These are phyloP conservation scores for Marasmius tenuissimus DNA, from an alignment of 1,284 basidiomycete genomes.

Conservation along the genomic window DNA sequence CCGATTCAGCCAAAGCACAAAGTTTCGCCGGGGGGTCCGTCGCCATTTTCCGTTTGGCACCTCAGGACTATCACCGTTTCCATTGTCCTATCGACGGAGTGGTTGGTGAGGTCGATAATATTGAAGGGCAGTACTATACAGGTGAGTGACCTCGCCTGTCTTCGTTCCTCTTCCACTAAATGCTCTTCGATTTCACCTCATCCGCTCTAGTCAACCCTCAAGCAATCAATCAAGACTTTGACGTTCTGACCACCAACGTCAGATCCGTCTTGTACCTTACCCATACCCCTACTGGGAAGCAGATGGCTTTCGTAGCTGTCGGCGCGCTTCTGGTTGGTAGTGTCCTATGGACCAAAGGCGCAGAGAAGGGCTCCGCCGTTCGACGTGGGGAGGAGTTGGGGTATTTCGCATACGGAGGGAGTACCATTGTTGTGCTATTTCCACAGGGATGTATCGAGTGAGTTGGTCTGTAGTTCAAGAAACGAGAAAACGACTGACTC, in stretches of 20 bases:
- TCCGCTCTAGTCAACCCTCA: conserved; percentile 67
- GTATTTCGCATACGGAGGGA: conserved; percentile 70
- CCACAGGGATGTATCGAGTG: conserved; percentile 56
- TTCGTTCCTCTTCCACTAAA: conserved; percentile 6
- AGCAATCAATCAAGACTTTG: conserved; percentile 75
- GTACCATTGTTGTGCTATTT: conserved; percentile 68
- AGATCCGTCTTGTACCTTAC: conserved; percentile 58
- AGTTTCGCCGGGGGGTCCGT: conserved; percentile 50
- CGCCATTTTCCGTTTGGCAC: conserved; percentile 76
- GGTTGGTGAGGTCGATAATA: conserved; percentile 46
- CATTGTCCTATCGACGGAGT: conserved; percentile 74
- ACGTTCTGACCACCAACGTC: conserved; percentile 75
- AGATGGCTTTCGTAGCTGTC: conserved; percentile 60
- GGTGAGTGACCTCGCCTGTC: conserved; percentile 33
- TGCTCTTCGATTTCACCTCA: neutral
- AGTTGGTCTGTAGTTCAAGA: conserved; percentile 18
- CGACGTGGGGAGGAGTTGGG: conserved; percentile 60
- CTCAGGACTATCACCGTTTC: conserved; percentile 86
- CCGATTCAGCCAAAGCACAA: conserved; percentile 38
- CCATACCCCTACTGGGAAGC: conserved; percentile 41
- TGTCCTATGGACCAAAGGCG: conserved; percentile 47
- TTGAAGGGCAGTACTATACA: conserved; percentile 61
- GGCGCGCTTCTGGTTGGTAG: conserved; percentile 67
- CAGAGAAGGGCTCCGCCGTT: conserved; percentile 32
- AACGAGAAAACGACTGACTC: neutral